These are phyloP conservation scores for Amanita brunnescens DNA, from an alignment of 768 basidiomycete genomes.

Conservation along the genomic window DNA sequence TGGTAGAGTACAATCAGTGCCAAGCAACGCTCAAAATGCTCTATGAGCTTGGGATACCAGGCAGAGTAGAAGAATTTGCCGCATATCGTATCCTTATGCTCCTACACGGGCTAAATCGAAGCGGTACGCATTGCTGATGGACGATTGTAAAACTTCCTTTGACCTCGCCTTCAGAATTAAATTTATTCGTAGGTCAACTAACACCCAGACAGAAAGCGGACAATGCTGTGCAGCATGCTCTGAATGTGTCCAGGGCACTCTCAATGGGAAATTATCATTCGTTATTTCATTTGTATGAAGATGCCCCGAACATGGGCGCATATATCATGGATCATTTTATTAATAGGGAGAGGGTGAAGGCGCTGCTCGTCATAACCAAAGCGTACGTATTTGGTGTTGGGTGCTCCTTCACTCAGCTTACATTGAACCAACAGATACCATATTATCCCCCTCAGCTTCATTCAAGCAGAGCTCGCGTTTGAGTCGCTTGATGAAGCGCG, in stretches of 20 bases:
- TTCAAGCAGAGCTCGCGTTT: slow-evolving; percentile 80
- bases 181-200: slow-evolving; percentile 95
- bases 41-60: slow-evolving; percentile 89
- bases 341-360: slow-evolving; percentile 79
- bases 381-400: slow-evolving; percentile 52
- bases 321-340: slow-evolving; percentile 99
- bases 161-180: slow-evolving; percentile 58
- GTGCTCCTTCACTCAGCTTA: slow-evolving; percentile 1
- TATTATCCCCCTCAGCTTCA: slow-evolving; percentile 65
- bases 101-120: slow-evolving; percentile 86
- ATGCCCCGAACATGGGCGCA: slow-evolving; percentile 92
- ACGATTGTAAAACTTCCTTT: not conserved
- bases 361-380: slow-evolving; percentile 85
- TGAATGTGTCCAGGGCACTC: slow-evolving; percentile 80
- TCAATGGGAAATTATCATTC: slow-evolving; percentile 92
- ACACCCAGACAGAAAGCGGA: slow-evolving; percentile 83
- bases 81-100: slow-evolving; percentile 97
- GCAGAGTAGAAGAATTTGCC: slow-evolving; percentile 91
- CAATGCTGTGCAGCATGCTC: slow-evolving; percentile 77
- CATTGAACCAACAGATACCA: slow-evolving; percentile 53
- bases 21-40: slow-evolving; percentile 83
- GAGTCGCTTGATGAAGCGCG: slow-evolving; percentile 54
- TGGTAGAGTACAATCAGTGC: slow-evolving; percentile 99
- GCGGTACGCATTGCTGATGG: slow-evolving; percentile 51
- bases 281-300: slow-evolving; percentile 76